Conservation (phyloP, 108 stramenopile species). For the Cyclostephanos tholiformis region DNA sequence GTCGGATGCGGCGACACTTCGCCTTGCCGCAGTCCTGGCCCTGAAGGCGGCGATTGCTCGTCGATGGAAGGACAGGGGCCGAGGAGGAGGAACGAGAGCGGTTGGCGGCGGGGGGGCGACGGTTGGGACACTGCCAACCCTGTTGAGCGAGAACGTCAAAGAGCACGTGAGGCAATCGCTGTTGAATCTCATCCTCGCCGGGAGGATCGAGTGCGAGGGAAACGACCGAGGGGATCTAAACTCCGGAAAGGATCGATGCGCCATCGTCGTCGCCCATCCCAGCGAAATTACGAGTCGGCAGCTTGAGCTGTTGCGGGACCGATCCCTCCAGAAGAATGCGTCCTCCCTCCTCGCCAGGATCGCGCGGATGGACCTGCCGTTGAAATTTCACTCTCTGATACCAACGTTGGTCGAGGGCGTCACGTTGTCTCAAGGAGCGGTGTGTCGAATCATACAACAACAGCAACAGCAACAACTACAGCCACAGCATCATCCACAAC, state of each 20-base stretch:
- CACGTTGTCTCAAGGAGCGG: conserved; percentile 1
- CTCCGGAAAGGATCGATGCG: not conserved
- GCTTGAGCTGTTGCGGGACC: conserved; percentile 26
- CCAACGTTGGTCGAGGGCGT: conserved; percentile 35
- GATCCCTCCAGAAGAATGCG: conserved; percentile 29
- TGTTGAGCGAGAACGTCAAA: conserved; percentile 43
- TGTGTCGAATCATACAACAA: conserved; percentile 9
- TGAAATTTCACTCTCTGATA: conserved; percentile 43
- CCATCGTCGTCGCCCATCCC: conserved; percentile 3
- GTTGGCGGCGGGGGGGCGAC: conserved; percentile 10
- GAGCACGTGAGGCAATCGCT: conserved; percentile 9
- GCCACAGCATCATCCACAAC: not conserved
- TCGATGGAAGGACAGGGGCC: conserved; percentile 45
- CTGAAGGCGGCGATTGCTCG: conserved; percentile 37
- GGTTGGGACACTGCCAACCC: not conserved
- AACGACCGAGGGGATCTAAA: not conserved
- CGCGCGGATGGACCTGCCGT: conserved; percentile 39
- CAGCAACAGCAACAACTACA: conserved; percentile 1
- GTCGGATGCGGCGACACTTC: conserved; percentile 10
- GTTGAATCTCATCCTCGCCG: conserved; percentile 24
- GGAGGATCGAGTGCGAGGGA: conserved; percentile 3
- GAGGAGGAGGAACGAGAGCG: conserved; percentile 6
- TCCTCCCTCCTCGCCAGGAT: conserved; percentile 32
- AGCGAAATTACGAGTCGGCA: not conserved
- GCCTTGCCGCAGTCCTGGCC: conserved; percentile 34